Evolutionary conservation across 2,329 filamentous ascomycete species (phyloP).

Genomic region (Taxawa tesnikishii): DNA sequence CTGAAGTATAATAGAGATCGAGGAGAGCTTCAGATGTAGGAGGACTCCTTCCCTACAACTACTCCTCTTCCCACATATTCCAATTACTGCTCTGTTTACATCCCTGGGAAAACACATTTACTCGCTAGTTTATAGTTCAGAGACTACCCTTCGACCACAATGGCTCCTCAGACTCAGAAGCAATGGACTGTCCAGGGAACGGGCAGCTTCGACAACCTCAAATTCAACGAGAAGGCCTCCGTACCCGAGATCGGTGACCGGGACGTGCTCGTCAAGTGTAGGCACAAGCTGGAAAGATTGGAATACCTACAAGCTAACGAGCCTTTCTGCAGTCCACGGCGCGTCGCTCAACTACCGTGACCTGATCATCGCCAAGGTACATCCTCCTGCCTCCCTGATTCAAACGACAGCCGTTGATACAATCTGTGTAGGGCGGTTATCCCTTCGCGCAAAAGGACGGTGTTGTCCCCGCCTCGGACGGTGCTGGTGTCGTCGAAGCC

Average conservation of each 20-base stretch:
- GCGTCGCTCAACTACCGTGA: conserved; percentile 39
- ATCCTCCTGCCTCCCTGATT: too few relatives aligned
- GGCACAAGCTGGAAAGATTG: conserved; percentile 4
- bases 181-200: conserved; percentile 45
- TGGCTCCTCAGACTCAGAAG: conserved; percentile 33
- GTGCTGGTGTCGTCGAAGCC: conserved; percentile 37
- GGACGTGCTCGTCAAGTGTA: conserved; percentile 58
- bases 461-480: conserved; percentile 38
- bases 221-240: conserved; percentile 36
- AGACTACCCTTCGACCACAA: conserved; percentile 14
- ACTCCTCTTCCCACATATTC: too few relatives aligned
- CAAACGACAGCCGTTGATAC: too few relatives aligned
- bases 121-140: too few relatives aligned
- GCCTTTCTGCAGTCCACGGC: conserved; percentile 26
- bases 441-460: conserved; percentile 28
- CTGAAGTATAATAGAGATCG: background rate
- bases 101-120: too few relatives aligned
- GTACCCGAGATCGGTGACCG: conserved; percentile 54
- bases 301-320: conserved; percentile 3
- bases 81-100: too few relatives aligned
- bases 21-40: too few relatives aligned
- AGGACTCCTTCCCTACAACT: too few relatives aligned
- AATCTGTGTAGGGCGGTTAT: conserved; percentile 24
- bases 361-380: conserved; percentile 31
- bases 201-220: conserved; percentile 49